Percentiles rank a stretch among this genome's conserved stretches.
Conservation (phyloP, 148 eudicot genomes). For the Fagopyrum homotropicum region DNA sequence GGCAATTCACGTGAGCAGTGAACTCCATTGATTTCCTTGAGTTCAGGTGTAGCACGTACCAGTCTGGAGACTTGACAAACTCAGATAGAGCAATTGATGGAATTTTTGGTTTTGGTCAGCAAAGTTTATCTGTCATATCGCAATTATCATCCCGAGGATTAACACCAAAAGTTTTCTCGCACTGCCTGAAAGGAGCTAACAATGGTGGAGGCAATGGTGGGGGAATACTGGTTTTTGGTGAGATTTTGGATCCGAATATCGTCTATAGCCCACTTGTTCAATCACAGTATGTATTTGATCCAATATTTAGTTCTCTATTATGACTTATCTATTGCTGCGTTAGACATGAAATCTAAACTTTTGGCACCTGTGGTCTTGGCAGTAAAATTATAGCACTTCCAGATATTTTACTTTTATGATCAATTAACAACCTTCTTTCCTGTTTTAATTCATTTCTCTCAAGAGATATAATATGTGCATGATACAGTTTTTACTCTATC, state of each 20-base stretch:
- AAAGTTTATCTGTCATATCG: constrained; percentile 77
- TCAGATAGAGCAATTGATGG: constrained; percentile 94
- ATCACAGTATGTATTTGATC: constrained; percentile 75
- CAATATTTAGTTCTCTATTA: neutral
- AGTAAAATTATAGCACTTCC: neutral
- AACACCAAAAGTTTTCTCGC: constrained; percentile 92
- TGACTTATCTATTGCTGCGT: neutral
- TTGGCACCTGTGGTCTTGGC: neutral
- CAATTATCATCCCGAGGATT: constrained; percentile 81
- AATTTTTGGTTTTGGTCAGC: constrained; percentile 92
- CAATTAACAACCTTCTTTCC: neutral
- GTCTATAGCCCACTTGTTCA: constrained; percentile 97
- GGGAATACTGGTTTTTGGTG: constrained; percentile 95
- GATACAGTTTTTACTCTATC: neutral
- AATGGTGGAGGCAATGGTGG: constrained; percentile 63
- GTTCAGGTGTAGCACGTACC: constrained; percentile 84
- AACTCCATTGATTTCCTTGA: neutral
- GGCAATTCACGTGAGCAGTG: neutral
- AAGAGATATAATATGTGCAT: neutral
- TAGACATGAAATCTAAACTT: neutral
- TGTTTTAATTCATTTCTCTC: neutral
- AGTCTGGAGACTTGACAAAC: constrained; percentile 80
- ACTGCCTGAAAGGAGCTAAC: constrained; percentile 81
- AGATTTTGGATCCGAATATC: constrained; percentile 87
- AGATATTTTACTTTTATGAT: neutral